These are phyloP conservation scores for Lepiota brunneoincarnata DNA, from an alignment of 768 basidiomycete genomes.

Conservation along the genomic window DNA sequence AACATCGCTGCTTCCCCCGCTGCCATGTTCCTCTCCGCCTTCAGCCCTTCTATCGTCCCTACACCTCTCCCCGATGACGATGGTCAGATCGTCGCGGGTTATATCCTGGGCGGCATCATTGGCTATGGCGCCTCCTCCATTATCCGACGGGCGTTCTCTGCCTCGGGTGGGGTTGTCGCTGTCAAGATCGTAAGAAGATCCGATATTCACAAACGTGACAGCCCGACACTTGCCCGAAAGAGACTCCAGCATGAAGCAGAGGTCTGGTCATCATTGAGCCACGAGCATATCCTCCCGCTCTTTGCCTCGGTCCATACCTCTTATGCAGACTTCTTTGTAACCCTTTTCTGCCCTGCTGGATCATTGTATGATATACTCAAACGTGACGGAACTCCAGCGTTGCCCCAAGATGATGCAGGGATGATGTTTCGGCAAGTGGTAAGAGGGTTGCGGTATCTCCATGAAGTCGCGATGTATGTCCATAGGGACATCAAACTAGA, in stretches of 20 bases:
- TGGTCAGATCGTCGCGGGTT: conserved; percentile 66
- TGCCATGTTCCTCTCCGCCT: conserved; percentile 69
- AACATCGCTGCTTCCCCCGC: conserved; percentile 56
- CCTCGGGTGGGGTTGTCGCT: conserved; percentile 68
- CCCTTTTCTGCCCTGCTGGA: conserved; percentile 79
- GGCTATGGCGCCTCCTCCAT: conserved; percentile 82
- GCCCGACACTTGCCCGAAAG: conserved; percentile 46
- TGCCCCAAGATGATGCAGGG: conserved; percentile 76
- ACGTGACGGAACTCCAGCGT: conserved; percentile 61
- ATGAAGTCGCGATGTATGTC: conserved; percentile 71
- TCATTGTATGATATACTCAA: conserved; percentile 82
- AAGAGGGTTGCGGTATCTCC: conserved; percentile 78
- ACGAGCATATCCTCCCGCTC: conserved; percentile 86
- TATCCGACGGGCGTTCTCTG: conserved; percentile 64
- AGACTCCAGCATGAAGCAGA: conserved; percentile 68
- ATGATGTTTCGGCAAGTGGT: conserved; percentile 88
- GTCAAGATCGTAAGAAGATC: conserved; percentile 78
- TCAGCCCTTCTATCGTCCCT: conserved; percentile 36
- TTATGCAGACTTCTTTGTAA: conserved; percentile 78
- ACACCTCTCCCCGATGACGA: conserved; percentile 56
- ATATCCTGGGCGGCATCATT: conserved; percentile 71
- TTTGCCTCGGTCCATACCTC: conserved; percentile 59
- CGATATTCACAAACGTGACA: conserved; percentile 49
- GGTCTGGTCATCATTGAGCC: conserved; percentile 74
- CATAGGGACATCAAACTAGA: conserved; percentile 97